phyloP scores from a whole-genome alignment of 164 flowering plant genomes.

The Tetracentron sinense region DNA sequence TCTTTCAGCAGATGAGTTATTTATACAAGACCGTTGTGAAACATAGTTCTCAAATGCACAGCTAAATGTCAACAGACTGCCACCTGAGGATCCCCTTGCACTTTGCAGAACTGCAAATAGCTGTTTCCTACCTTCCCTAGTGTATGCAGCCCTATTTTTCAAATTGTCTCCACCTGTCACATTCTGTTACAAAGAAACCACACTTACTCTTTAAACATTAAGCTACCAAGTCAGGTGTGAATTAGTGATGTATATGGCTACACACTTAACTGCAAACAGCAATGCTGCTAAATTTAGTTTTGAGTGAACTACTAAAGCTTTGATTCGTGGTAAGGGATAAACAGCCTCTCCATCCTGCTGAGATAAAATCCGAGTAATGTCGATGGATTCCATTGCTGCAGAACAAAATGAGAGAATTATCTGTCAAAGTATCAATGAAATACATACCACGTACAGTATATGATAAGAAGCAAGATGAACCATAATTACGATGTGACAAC shows the following conservation, averaged over 20 bases:
- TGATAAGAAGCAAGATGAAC: neutral
- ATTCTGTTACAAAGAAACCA: slow-evolving; percentile 38
- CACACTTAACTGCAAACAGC: slow-evolving; percentile 78
- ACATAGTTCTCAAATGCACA: neutral
- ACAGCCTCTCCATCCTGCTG: slow-evolving; percentile 95
- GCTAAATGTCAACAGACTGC: neutral
- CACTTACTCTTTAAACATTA: slow-evolving; percentile 7
- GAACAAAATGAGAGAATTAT: slow-evolving; percentile 8
- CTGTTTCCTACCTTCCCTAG: slow-evolving; percentile 96
- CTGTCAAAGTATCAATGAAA: neutral
- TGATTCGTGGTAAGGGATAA: slow-evolving; percentile 86
- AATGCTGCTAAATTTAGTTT: slow-evolving; percentile 80
- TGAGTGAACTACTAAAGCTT: slow-evolving; percentile 72
- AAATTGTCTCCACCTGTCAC: slow-evolving; percentile 51
- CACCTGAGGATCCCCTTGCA: slow-evolving; percentile 99
- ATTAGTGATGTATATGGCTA: slow-evolving; percentile 7
- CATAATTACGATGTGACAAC: no score
- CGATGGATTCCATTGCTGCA: slow-evolving; percentile 88
- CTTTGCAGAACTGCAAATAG: slow-evolving; percentile 95
- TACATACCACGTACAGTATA: neutral
- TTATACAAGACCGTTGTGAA: no score
- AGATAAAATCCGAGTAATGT: slow-evolving; percentile 84
- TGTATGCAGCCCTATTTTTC: slow-evolving; percentile 76
- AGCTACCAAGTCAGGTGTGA: slow-evolving; percentile 5
- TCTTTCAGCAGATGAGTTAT: no score